phyloP scores from a whole-genome alignment of 805 yeast species.

The Candida namnaoensis region DNA sequence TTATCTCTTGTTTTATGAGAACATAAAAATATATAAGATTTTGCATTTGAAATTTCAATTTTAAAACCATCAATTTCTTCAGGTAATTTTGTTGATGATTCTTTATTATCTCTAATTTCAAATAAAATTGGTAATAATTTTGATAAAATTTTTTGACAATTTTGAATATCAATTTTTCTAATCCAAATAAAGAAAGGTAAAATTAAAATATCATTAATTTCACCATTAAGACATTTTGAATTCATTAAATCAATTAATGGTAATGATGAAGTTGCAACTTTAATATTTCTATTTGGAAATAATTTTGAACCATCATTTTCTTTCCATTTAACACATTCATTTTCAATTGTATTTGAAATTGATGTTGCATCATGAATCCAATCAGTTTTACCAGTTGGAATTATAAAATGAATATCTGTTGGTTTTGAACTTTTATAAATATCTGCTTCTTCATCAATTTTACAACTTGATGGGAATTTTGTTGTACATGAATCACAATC shows the following conservation, averaged over 20 bases:
- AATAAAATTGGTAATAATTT: conserved; percentile 34
- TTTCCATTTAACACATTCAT: conserved; percentile 33
- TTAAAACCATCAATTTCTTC: conserved; percentile 12
- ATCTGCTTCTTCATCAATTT: conserved; percentile 25
- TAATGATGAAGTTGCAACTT: conserved; percentile 47
- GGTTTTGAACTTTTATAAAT: conserved; percentile 64
- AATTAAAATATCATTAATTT: conserved; percentile 51
- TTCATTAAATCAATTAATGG: conserved; percentile 34
- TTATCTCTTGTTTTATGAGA: conserved; percentile 90
- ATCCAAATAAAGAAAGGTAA: conserved; percentile 74
- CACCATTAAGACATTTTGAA: conserved; percentile 31
- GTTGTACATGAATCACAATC: conserved; percentile 48
- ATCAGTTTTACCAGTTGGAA: conserved; percentile 78
- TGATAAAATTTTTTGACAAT: conserved; percentile 35
- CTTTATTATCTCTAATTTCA: conserved; percentile 13
- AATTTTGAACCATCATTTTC: conserved; percentile 13
- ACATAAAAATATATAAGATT: conserved; percentile 62
- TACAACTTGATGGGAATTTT: conserved; percentile 43
- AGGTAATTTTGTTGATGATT: conserved; percentile 6
- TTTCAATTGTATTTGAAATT: conserved; percentile 36
- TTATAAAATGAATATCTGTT: conserved; percentile 62
- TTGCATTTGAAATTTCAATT: conserved; percentile 29
- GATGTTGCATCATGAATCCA: conserved; percentile 74
- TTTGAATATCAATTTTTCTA: conserved; percentile 32
- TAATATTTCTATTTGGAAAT: conserved; percentile 25